These are phyloP conservation scores for Penicillium hordei DNA, from an alignment of 2,329 filamentous ascomycete genomes.

Conservation along the genomic window DNA sequence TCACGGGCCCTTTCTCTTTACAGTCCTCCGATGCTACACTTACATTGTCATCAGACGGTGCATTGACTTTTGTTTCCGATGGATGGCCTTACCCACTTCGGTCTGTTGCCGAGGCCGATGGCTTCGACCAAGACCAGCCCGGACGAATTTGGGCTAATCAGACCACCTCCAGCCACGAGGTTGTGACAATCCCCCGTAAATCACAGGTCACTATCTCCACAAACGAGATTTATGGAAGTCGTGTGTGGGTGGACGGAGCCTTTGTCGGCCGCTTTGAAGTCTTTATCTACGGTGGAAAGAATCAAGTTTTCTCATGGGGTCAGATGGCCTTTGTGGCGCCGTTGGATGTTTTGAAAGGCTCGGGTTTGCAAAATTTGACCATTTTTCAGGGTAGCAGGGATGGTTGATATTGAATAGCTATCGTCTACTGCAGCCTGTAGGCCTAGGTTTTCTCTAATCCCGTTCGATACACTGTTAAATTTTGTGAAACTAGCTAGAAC, in stretches of 20 bases:
- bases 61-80: constrained; percentile 47
- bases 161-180: constrained; percentile 48
- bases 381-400: constrained; percentile 3
- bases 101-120: constrained; percentile 44
- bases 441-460: too few relatives aligned
- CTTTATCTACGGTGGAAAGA: constrained; percentile 55
- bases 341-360: constrained; percentile 32
- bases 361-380: constrained; percentile 8
- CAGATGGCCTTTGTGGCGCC: constrained; percentile 59
- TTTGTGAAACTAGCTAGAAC: neutral
- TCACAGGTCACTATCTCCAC: constrained; percentile 46
- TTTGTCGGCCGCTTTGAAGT: constrained; percentile 56
- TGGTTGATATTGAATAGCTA: neutral
- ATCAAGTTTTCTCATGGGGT: constrained; percentile 55
- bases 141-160: constrained; percentile 56
- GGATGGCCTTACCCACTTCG: constrained; percentile 53
- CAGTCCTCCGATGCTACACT: constrained; percentile 47
- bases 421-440: neutral
- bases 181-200: constrained; percentile 37
- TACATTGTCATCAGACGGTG: constrained; percentile 35
- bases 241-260: constrained; percentile 49
- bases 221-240: constrained; percentile 48
- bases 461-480: neutral
- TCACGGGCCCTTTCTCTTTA: constrained; percentile 50
- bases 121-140: constrained; percentile 49